Evolutionary conservation across 2,329 filamentous ascomycete genomes (phyloP).

Genomic region (Neocucurbitaria cava): DNA sequence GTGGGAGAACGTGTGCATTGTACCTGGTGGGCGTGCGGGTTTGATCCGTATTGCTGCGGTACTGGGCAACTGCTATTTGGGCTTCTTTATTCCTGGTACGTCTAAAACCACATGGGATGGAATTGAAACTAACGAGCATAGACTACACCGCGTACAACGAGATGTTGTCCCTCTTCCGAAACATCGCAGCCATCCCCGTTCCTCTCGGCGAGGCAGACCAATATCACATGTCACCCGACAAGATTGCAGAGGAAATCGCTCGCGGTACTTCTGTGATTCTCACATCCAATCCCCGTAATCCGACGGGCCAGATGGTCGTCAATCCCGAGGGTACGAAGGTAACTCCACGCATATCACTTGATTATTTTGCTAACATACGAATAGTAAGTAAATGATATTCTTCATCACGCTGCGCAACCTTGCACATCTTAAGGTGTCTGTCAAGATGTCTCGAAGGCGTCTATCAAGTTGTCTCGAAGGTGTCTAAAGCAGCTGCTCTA

Average conservation of each 20-base stretch:
- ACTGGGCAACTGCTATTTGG: slow-evolving; percentile 87
- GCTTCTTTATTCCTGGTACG: slow-evolving; percentile 80
- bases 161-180: slow-evolving; percentile 94
- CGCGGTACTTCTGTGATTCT: slow-evolving; percentile 81
- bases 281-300: slow-evolving; percentile 94
- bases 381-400: too few relatives aligned
- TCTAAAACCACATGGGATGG: not conserved
- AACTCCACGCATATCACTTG: too few relatives aligned
- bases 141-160: slow-evolving; percentile 97
- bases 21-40: slow-evolving; percentile 89
- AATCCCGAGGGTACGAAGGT: too few relatives aligned
- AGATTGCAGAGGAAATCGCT: slow-evolving; percentile 89
- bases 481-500: too few relatives aligned
- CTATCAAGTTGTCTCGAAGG: too few relatives aligned
- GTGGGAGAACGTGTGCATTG: slow-evolving; percentile 95
- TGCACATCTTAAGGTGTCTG: too few relatives aligned
- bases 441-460: too few relatives aligned
- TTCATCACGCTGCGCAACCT: too few relatives aligned
- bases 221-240: slow-evolving; percentile 92
- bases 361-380: too few relatives aligned
- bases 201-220: slow-evolving; percentile 84
- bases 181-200: slow-evolving; percentile 58
- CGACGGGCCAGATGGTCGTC: slow-evolving; percentile 84
- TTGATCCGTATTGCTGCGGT: slow-evolving; percentile 95
- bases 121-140: slow-evolving; percentile 28